Conservation (phyloP, 1,284 basidiomycete genomes). For the Cutaneotrichosporon sp. region DNA sequence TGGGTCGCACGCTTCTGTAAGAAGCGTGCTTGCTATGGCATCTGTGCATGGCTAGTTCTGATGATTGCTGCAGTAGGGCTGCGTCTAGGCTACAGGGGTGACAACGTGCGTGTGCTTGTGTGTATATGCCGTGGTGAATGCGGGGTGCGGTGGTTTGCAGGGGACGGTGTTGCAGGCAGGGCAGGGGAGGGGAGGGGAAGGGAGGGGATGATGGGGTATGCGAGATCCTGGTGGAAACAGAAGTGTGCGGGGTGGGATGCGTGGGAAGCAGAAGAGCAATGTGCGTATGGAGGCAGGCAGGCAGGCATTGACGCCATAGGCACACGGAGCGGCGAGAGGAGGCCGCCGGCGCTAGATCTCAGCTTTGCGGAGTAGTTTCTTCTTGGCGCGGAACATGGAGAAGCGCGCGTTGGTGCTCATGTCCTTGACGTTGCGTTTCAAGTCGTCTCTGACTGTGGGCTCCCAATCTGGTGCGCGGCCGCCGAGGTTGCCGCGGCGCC, state of each 20-base stretch:
- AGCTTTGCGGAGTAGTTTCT: conserved; percentile 45
- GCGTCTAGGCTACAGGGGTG: neutral
- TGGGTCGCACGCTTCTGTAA: neutral
- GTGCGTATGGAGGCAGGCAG: no score
- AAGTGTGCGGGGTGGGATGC: no score
- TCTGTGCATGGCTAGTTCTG: neutral
- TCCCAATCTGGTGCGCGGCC: conserved; percentile 42
- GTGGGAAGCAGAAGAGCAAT: neutral
- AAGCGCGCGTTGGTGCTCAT: conserved; percentile 42
- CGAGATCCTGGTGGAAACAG: neutral
- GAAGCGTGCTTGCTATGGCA: neutral
- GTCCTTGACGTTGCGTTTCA: conserved; percentile 47
- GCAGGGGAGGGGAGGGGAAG: neutral
- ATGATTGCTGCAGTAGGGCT: no score
- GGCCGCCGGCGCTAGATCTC: conserved; percentile 15
- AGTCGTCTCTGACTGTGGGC: conserved; percentile 37
- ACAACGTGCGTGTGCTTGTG: neutral
- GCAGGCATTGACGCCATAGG: no score
- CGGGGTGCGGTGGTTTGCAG: neutral
- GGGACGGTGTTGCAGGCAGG: neutral
- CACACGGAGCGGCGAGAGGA: neutral
- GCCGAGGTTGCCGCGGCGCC: conserved; percentile 36
- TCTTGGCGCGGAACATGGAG: conserved; percentile 45
- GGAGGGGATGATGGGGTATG: neutral
- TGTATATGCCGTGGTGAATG: no score